Percentiles rank a stretch among this genome's conserved stretches.
phyloP scores from a whole-genome alignment of 352 stramenopile species.

The Globisporangium alternatum region DNA sequence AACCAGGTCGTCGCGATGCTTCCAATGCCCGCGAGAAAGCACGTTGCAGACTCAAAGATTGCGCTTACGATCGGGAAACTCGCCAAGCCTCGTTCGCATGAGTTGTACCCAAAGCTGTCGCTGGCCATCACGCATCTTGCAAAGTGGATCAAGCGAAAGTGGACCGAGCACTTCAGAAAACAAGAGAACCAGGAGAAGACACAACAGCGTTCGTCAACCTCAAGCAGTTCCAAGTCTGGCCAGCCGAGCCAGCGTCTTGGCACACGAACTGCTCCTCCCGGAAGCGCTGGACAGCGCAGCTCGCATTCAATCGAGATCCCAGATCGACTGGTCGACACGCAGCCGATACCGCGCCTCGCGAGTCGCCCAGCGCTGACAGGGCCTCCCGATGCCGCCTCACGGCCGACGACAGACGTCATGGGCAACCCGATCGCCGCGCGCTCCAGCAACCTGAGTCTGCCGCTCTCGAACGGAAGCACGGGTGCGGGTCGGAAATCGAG shows the following conservation, averaged over 20 bases:
- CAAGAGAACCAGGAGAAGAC: constrained; percentile 13
- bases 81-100: constrained; percentile 34
- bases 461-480: constrained; percentile 8
- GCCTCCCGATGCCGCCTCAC: not conserved
- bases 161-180: constrained; percentile 49
- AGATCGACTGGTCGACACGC: constrained; percentile 21
- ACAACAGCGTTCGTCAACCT: not conserved
- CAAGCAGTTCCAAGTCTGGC: constrained; percentile 13
- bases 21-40: constrained; percentile 43
- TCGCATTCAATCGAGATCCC: constrained; percentile 13
- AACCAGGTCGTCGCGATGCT: constrained; percentile 70
- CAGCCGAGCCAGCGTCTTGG: constrained; percentile 18
- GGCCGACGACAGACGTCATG: constrained; percentile 10
- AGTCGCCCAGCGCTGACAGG: constrained; percentile 12
- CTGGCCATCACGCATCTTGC: constrained; percentile 45
- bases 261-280: constrained; percentile 13
- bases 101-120: constrained; percentile 33
- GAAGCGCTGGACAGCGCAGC: constrained; percentile 5
- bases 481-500: constrained; percentile 21
- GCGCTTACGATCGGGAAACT: constrained; percentile 61
- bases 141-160: constrained; percentile 73
- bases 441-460: constrained; percentile 8
- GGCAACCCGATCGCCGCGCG: constrained; percentile 7
- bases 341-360: constrained; percentile 25
- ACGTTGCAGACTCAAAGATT: constrained; percentile 60